Evolutionary conservation across 2,329 filamentous ascomycete genomes (phyloP), one percentile per base, ranked within the genome.

Genomic region (Teratosphaeriaceae sp.): DNA sequence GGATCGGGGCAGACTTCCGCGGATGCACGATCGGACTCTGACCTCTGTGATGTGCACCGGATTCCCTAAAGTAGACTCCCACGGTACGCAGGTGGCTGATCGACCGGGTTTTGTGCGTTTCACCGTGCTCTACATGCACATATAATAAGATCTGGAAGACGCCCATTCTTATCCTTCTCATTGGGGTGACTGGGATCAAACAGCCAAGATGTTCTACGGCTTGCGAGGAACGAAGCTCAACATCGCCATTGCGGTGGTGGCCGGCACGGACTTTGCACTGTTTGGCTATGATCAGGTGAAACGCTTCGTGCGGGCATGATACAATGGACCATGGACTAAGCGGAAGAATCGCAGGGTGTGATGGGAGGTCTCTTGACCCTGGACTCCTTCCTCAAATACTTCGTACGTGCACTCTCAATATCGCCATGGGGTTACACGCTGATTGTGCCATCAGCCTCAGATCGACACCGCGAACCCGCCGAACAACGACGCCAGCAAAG

Each of bases 321-420:
- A 5, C 15, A 13, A 13, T 5, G 5, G 27, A 30, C 15, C 5
- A n/a, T 5, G 12, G n/a, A 30, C 27, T 30, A n/a, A 30, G 13
- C 4, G 27, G 18, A 15, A 9, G 31, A 6, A 18, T 34, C 5
- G 12, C 38, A 59, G 53, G 68, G 66, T 59, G 67, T 71, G 5
- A 66, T 67, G 21, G 68, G 68, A 35, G 68, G 68, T 41, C 60
- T 72, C 3, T 56, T 72, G 39, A 67, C 64, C 6, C 57, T 71
- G 4, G 42, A 59, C 0, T 65, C 64, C 0, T 71, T 71, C 51
- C 54, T 59, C 33, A 62, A 58, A 31, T 61, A 62, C 37, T 70
- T 71, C 49, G 31, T 34, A 34, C 35, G 35, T 38, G 16, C 16
- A n/a, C n/a, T n/a, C n/a, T n/a, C n/a, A n/a, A n/a, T n/a, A n/a